phyloP scores from a whole-genome alignment of 2,329 filamentous ascomycete species.

The Diplodia mutila region DNA sequence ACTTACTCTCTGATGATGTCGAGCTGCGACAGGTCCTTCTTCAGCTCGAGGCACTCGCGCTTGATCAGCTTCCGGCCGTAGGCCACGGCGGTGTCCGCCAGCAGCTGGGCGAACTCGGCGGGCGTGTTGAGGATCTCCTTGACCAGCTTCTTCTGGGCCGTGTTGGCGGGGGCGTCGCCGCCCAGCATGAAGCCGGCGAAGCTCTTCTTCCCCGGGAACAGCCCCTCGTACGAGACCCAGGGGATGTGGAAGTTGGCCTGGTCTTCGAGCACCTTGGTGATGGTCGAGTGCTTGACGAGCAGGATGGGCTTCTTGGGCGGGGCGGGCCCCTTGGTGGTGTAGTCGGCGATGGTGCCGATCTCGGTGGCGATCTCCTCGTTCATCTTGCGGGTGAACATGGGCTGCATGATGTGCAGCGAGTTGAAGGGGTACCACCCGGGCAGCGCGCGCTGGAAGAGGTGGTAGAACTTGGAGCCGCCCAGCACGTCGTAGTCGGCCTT shows the following conservation, averaged over 20 bases:
- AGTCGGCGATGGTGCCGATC: slow-evolving; percentile 25
- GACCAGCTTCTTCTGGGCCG: slow-evolving; percentile 24
- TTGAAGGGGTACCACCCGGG: slow-evolving; percentile 40
- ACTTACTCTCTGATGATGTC: slow-evolving; percentile 27
- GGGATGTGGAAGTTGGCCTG: slow-evolving; percentile 26
- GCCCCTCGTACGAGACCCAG: slow-evolving; percentile 25
- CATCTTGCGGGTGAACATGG: slow-evolving; percentile 26
- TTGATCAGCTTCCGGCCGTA: background rate
- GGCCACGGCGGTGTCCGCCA: slow-evolving; percentile 8
- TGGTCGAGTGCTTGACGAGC: slow-evolving; percentile 11
- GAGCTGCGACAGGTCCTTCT: slow-evolving; percentile 14
- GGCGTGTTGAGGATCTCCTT: slow-evolving; percentile 23
- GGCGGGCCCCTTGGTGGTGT: background rate
- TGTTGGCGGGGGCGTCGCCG: slow-evolving; percentile 24
- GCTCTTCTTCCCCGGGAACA: slow-evolving; percentile 28
- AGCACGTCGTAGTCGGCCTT: slow-evolving; percentile 23
- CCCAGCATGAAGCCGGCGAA: slow-evolving; percentile 27
- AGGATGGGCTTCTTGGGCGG: slow-evolving; percentile 3
- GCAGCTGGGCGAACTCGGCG: slow-evolving; percentile 18
- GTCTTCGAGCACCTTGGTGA: slow-evolving; percentile 24
- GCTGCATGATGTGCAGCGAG: slow-evolving; percentile 41
- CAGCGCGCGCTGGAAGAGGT: slow-evolving; percentile 55
- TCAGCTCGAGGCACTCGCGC: slow-evolving; percentile 7
- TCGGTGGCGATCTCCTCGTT: slow-evolving; percentile 26
- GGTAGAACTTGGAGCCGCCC: slow-evolving; percentile 56